Evolutionary conservation across 805 yeast species (phyloP).

Genomic region (Spathaspora girioi): DNA sequence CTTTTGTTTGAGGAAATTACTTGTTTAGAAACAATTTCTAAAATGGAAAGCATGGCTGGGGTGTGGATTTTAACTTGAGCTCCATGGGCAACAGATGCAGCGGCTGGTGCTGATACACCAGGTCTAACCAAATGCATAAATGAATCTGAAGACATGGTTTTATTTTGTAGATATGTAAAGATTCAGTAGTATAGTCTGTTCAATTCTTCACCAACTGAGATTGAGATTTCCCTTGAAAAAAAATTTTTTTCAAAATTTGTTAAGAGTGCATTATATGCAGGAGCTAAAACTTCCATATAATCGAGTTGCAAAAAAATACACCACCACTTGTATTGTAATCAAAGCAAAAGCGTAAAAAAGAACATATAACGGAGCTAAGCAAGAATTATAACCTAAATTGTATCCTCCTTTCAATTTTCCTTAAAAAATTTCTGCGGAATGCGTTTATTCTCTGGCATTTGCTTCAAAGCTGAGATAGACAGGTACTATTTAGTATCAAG

Average conservation of each 20-base stretch:
- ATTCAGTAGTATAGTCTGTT: not conserved
- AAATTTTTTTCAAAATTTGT: not conserved
- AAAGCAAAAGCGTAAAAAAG: not conserved
- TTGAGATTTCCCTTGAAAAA: not conserved
- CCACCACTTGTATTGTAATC: not conserved
- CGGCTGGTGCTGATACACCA: slow-evolving; percentile 44
- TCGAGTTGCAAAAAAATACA: not conserved
- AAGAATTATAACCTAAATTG: no score
- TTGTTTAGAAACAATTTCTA: slow-evolving; percentile 65
- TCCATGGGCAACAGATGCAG: slow-evolving; percentile 44
- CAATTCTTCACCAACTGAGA: not conserved
- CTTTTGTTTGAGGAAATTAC: slow-evolving; percentile 42
- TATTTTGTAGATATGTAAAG: not conserved
- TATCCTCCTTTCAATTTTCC: no score
- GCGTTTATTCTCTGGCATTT: no score
- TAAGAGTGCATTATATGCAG: not conserved
- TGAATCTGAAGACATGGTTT: slow-evolving; percentile 21
- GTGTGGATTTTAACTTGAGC: slow-evolving; percentile 57
- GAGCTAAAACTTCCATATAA: not conserved
- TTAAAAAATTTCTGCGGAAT: no score
- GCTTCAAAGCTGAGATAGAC: no score
- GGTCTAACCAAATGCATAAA: slow-evolving; percentile 50
- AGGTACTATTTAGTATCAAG: no score
- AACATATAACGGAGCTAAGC: no score
- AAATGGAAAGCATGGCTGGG: slow-evolving; percentile 69